Percentiles rank a stretch among this genome's conserved stretches.
Conservation (phyloP, 345 rosid genomes). For the Hibiscus mutabilis region DNA sequence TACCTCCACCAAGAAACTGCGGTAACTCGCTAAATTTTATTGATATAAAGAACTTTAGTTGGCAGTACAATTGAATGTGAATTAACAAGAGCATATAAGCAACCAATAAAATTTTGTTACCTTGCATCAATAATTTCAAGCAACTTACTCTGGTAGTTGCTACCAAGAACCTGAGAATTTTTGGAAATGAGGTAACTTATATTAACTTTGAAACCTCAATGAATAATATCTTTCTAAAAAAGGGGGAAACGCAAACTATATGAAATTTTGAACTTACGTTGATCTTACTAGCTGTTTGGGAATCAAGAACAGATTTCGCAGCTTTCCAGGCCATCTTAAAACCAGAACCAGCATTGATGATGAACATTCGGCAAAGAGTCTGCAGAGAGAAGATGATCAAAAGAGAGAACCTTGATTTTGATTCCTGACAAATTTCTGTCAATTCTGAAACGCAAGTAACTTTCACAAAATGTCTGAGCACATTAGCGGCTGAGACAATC, state of each 20-base stretch:
- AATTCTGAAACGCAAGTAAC: neutral
- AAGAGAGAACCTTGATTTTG: slow-evolving; percentile 32
- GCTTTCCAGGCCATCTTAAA: slow-evolving; percentile 78
- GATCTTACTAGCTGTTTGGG: slow-evolving; percentile 54
- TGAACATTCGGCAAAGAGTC: slow-evolving; percentile 54
- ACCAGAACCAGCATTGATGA: slow-evolving; percentile 48
- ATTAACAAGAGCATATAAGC: neutral
- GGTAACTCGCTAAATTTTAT: slow-evolving; percentile 69
- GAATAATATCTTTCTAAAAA: no score
- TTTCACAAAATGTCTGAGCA: neutral
- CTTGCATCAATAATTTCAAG: slow-evolving; percentile 89
- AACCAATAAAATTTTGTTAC: slow-evolving; percentile 27
- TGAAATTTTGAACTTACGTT: neutral
- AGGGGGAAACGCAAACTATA: neutral
- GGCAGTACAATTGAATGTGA: neutral
- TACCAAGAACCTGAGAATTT: slow-evolving; percentile 69
- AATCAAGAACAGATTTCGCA: slow-evolving; percentile 79
- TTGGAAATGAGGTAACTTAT: slow-evolving; percentile 4
- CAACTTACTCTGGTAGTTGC: slow-evolving; percentile 74
- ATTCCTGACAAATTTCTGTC: slow-evolving; percentile 15
- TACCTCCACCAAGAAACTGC: slow-evolving; percentile 92
- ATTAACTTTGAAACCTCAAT: neutral
- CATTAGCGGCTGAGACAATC: slow-evolving; percentile 9
- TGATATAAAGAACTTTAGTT: neutral
- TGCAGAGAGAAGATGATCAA: slow-evolving; percentile 27